Evolutionary conservation across 805 yeast species (phyloP).

Genomic region (Yarrowia alimentaria): DNA sequence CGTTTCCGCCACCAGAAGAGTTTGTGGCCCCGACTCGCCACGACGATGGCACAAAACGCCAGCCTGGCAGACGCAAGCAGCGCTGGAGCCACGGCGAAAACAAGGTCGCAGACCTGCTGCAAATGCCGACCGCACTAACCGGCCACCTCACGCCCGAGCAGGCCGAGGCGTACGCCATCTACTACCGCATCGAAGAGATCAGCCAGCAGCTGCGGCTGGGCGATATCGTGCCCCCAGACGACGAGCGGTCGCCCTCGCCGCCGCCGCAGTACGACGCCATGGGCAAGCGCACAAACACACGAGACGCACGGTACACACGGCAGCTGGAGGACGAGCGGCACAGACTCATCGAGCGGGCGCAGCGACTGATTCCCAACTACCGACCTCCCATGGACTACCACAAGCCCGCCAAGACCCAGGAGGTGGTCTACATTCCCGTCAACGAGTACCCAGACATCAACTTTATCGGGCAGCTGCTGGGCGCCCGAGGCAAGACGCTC

Average conservation of each 20-base stretch:
- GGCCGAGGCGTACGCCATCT: constrained; percentile 61
- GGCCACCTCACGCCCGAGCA: constrained; percentile 72
- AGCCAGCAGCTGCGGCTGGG: constrained; percentile 56
- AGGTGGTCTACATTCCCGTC: constrained; percentile 81
- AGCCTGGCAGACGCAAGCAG: constrained; percentile 31
- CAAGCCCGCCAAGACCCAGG: constrained; percentile 67
- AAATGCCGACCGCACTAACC: constrained; percentile 45
- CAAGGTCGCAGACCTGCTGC: constrained; percentile 34
- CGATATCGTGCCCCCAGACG: constrained; percentile 49
- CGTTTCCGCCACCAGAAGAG: constrained; percentile 9
- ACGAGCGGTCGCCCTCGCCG: constrained; percentile 73
- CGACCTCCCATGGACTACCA: constrained; percentile 76
- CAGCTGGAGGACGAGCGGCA: constrained; percentile 77
- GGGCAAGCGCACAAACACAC: constrained; percentile 84
- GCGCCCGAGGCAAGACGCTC: constrained; percentile 93
- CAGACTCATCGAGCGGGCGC: constrained; percentile 69
- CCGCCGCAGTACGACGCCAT: constrained; percentile 82
- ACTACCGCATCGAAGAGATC: constrained; percentile 77
- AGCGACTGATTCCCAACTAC: constrained; percentile 69
- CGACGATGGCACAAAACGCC: constrained; percentile 25
- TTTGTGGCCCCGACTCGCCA: constrained; percentile 22
- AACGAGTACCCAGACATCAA: constrained; percentile 87
- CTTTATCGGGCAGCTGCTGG: constrained; percentile 84
- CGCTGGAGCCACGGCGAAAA: constrained; percentile 40
- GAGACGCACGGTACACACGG: constrained; percentile 63